Conservation (phyloP, 495 filamentous ascomycete genomes). For the Xylaria acuta region DNA sequence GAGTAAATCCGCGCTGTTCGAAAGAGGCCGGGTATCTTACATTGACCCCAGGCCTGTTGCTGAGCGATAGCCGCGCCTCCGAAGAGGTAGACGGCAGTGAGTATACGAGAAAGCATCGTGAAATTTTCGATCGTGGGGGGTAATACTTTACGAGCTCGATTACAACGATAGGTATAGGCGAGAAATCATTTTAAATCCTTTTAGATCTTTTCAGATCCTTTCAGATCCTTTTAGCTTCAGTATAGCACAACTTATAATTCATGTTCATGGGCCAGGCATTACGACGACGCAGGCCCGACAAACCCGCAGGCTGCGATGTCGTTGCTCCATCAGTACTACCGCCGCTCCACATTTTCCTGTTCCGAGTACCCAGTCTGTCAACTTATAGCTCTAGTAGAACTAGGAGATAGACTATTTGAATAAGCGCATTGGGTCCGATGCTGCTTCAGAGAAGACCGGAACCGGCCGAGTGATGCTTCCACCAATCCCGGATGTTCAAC, state of each 20-base stretch:
- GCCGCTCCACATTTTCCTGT: not conserved
- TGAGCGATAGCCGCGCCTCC: slow-evolving; percentile 16
- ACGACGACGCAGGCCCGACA: slow-evolving; percentile 9
- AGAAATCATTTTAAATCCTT: not conserved
- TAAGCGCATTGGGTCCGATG: not conserved
- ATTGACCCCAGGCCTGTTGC: slow-evolving; percentile 25
- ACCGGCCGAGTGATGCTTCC: slow-evolving; percentile 5
- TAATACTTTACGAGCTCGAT: not conserved
- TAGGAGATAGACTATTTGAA: not conserved
- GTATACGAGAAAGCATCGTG: slow-evolving; percentile 20
- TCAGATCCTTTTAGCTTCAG: not conserved
- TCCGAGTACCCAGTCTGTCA: not conserved
- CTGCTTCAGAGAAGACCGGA: not conserved
- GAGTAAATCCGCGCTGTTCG: not conserved
- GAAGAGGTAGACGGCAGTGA: not conserved
- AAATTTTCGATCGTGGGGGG: not conserved
- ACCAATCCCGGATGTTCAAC: slow-evolving; percentile 14
- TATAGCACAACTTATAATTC: not conserved
- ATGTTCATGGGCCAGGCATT: not conserved
- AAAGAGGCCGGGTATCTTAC: not conserved
- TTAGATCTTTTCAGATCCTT: too few species aligned
- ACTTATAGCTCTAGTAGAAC: not conserved
- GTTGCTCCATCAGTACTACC: not conserved
- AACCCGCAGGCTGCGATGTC: not conserved
- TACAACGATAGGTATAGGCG: not conserved